Percentiles rank a stretch among this genome's conserved stretches.
These are phyloP conservation scores for Phaeolepiota aurea DNA, from an alignment of 768 basidiomycete species.

Conservation along the genomic window DNA sequence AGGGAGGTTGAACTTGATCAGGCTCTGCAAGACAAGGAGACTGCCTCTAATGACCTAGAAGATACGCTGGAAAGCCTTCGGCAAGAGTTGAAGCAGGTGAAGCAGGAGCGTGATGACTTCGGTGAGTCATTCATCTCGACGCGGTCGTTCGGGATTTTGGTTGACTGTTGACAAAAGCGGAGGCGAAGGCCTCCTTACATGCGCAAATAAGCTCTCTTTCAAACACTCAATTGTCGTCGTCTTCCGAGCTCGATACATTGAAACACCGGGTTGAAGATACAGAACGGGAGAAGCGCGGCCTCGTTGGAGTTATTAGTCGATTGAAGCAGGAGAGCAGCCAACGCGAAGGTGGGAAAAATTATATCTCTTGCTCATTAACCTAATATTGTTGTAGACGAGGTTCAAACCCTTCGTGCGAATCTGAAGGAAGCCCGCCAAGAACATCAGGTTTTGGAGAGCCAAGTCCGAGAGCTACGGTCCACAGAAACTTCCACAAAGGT, in stretches of 20 bases:
- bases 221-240: constrained; percentile 53
- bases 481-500: constrained; percentile 74
- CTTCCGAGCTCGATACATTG: constrained; percentile 49
- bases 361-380: constrained; percentile 6
- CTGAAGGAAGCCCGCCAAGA: constrained; percentile 74
- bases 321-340: constrained; percentile 69
- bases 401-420: constrained; percentile 55
- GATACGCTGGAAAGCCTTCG: constrained; percentile 39
- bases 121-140: constrained; percentile 31
- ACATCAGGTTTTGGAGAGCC: constrained; percentile 55
- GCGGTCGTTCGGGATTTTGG: background rate
- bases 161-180: constrained; percentile 9
- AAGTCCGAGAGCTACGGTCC: constrained; percentile 66
- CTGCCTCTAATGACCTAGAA: constrained; percentile 48
- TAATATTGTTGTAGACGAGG: constrained; percentile 44
- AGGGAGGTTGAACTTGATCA: constrained; percentile 84
- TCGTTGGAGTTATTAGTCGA: constrained; percentile 75
- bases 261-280: constrained; percentile 61
- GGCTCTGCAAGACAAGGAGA: constrained; percentile 72
- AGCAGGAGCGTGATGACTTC: constrained; percentile 58
- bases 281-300: constrained; percentile 87
- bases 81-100: constrained; percentile 46
- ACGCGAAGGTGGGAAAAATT: constrained; percentile 53
- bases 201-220: constrained; percentile 48
- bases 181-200: constrained; percentile 38